A percentile compares a stretch with the other conserved stretches of the same genome.
Evolutionary conservation across 1,284 basidiomycete genomes (phyloP).

Genomic region (Papiliotrema flavescens): DNA sequence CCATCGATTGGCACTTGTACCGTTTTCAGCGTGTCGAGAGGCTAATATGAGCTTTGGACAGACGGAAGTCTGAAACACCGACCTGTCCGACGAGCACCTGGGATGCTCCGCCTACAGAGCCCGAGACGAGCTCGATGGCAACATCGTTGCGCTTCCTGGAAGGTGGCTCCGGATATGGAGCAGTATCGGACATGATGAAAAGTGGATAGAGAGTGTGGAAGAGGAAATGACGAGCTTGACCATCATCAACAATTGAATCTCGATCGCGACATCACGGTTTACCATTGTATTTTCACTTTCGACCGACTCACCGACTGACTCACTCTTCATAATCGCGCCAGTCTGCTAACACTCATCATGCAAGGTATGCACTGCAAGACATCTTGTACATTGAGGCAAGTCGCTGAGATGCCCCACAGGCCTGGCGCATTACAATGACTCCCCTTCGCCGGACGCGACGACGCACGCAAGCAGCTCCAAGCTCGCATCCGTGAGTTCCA

Average conservation of each 20-base stretch:
- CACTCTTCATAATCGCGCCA: neutral
- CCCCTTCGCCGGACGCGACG: conserved; percentile 8
- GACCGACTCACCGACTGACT: neutral
- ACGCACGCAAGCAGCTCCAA: neutral
- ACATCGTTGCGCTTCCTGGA: conserved; percentile 36
- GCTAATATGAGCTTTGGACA: conserved; percentile 18
- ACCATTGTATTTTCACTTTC: no score
- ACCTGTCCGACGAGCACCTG: conserved; percentile 75
- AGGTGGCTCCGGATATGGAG: conserved; percentile 31
- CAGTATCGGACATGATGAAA: conserved; percentile 10
- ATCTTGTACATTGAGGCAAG: neutral
- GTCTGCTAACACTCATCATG: conserved; percentile 1
- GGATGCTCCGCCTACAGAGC: conserved; percentile 49
- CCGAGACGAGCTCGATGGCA: conserved; percentile 47
- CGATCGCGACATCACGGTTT: neutral
- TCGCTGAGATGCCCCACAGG: neutral
- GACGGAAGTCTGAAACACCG: conserved; percentile 11
- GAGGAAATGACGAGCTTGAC: neutral
- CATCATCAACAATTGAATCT: neutral
- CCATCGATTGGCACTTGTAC: conserved; percentile 14
- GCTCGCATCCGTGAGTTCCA: conserved; percentile 23
- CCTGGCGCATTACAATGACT: conserved; percentile 10
- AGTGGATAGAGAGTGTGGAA: no score
- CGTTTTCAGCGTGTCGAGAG: conserved; percentile 75
- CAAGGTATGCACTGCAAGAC: conserved; percentile 8